Conservation (phyloP, 495 filamentous ascomycete species). For the Haplographium delicatum region DNA sequence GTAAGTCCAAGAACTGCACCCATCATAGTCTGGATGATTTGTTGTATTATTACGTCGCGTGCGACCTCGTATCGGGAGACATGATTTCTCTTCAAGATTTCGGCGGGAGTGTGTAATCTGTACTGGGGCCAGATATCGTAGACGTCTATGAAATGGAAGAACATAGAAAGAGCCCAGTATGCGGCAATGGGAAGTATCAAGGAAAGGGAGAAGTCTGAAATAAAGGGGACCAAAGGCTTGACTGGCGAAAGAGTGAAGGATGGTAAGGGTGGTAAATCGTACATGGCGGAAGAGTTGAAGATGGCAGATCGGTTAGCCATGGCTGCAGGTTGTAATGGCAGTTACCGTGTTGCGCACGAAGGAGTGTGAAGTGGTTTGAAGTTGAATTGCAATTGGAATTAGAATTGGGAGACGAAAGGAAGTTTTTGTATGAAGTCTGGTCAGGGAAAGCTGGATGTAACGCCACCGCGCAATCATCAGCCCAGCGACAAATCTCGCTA, state of each 20-base stretch:
- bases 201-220: conserved; percentile 75
- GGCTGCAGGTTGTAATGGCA: conserved; percentile 16
- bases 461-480: conserved; percentile 9
- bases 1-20: conserved; percentile 55
- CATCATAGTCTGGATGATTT: conserved; percentile 74
- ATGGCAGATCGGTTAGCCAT: conserved; percentile 39
- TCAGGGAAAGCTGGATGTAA: background rate
- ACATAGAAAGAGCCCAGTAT: conserved; percentile 82
- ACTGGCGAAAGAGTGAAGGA: conserved; percentile 61
- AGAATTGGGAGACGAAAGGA: conserved; percentile 5
- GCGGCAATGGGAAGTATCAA: conserved; percentile 72
- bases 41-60: conserved; percentile 82
- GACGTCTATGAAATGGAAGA: conserved; percentile 82
- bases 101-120: conserved; percentile 86
- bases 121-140: conserved; percentile 81
- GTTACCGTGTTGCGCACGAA: conserved; percentile 34
- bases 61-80: conserved; percentile 76
- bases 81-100: conserved; percentile 80
- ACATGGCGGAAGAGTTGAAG: conserved; percentile 28
- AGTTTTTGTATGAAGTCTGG: conserved; percentile 8
- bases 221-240: conserved; percentile 63
- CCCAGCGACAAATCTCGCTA: conserved; percentile 23
- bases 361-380: conserved; percentile 18
- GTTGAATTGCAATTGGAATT: too few species aligned
- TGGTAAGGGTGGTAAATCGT: conserved; percentile 70